These are phyloP conservation scores for Cucurbita ficifolia DNA, from an alignment of 306 rosid species.

Conservation along the genomic window DNA sequence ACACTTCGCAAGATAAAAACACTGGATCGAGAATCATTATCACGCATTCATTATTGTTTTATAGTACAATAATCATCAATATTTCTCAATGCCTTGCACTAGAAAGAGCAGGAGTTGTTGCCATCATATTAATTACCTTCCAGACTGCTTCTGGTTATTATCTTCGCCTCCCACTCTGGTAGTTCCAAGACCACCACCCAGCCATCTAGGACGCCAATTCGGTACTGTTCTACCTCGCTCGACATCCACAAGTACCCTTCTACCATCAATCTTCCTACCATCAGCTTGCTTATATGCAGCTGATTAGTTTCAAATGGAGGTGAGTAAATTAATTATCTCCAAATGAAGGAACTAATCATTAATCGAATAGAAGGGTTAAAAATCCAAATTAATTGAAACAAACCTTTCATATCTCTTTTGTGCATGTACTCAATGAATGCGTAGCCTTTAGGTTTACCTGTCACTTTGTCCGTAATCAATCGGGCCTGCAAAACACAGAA, in stretches of 20 bases:
- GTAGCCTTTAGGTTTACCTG: slow-evolving; percentile 86
- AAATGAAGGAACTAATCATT: background rate
- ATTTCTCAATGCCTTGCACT: background rate
- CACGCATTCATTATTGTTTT: background rate
- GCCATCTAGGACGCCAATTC: slow-evolving; percentile 96
- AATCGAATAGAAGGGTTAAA: background rate
- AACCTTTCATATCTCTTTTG: slow-evolving; percentile 98
- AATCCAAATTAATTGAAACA: background rate
- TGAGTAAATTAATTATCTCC: background rate
- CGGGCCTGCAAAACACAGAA: slow-evolving; percentile 47
- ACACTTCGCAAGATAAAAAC: background rate
- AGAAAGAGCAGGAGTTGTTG: background rate
- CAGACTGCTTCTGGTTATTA: slow-evolving; percentile 65
- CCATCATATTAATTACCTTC: slow-evolving; percentile 40
- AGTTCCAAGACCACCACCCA: slow-evolving; percentile 99
- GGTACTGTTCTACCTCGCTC: slow-evolving; percentile 99
- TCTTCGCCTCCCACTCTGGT: slow-evolving; percentile 95
- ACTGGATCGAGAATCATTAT: background rate
- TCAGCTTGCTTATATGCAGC: slow-evolving; percentile 99
- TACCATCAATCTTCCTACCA: slow-evolving; percentile 91
- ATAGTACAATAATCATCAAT: background rate
- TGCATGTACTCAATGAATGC: slow-evolving; percentile 91
- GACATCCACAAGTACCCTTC: slow-evolving; percentile 96
- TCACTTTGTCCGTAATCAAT: slow-evolving; percentile 47
- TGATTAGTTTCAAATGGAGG: slow-evolving; percentile 16